Conservation (phyloP, 257 asterid species). For the Scutellaria barbata region DNA sequence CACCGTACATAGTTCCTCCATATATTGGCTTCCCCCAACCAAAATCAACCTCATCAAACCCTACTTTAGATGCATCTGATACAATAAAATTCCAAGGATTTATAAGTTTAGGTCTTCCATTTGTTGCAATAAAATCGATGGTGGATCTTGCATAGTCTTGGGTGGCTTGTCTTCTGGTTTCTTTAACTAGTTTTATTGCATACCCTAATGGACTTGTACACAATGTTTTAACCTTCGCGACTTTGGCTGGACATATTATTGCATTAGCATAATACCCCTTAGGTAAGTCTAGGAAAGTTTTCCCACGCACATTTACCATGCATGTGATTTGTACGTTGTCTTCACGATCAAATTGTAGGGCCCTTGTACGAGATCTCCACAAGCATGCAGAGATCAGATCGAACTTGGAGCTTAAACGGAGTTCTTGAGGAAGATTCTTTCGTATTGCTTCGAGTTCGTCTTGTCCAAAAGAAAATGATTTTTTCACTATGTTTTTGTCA, state of each 20-base stretch:
- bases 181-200: not conserved
- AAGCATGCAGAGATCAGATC: conserved; percentile 34
- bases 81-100: not conserved
- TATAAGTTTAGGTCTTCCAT: not conserved
- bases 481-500: not conserved
- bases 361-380: conserved; percentile 31
- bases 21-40: conserved; percentile 6
- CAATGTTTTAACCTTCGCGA: not conserved
- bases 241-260: not conserved
- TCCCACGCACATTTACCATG: conserved; percentile 2
- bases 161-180: not conserved
- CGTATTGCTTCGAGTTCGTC: not conserved
- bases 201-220: not conserved
- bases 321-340: conserved; percentile 25
- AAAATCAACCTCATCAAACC: conserved; percentile 9
- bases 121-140: not conserved
- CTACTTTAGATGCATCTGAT: not conserved
- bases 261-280: conserved; percentile 13
- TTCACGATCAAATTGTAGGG: not conserved
- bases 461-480: conserved; percentile 10
- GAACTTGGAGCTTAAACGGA: not conserved
- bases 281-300: conserved; percentile 18
- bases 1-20: conserved; percentile 32
- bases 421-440: not conserved
- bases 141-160: not conserved